phyloP scores from a whole-genome alignment of 768 basidiomycete species.

The Xerocomellus intermedius region DNA sequence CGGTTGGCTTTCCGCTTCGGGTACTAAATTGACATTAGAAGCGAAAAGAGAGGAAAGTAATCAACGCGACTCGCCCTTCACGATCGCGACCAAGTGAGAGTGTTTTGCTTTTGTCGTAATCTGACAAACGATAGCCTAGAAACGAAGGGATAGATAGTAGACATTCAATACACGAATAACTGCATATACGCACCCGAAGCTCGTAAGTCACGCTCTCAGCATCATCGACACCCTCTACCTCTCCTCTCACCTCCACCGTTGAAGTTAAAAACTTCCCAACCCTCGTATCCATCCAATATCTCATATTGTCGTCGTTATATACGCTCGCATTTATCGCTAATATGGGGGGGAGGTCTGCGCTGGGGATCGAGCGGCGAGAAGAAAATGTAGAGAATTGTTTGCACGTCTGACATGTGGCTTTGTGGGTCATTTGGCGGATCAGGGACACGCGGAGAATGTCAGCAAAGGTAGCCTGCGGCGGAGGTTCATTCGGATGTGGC shows the following conservation, averaged over 20 bases:
- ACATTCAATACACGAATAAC: background rate
- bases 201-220: slow-evolving; percentile 59
- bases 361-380: slow-evolving; percentile 62
- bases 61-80: slow-evolving; percentile 56
- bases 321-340: slow-evolving; percentile 85
- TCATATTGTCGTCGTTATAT: slow-evolving; percentile 68
- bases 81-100: slow-evolving; percentile 84
- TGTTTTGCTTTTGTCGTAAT: slow-evolving; percentile 67
- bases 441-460: slow-evolving; percentile 74
- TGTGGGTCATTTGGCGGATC: slow-evolving; percentile 78
- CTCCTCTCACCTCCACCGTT: slow-evolving; percentile 54
- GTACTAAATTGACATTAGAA: slow-evolving; percentile 46
- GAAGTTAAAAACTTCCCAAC: slow-evolving; percentile 54
- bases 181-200: slow-evolving; percentile 57
- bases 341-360: slow-evolving; percentile 73
- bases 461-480: slow-evolving; percentile 51
- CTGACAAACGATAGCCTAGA: slow-evolving; percentile 78
- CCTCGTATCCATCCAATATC: slow-evolving; percentile 67
- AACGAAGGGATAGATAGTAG: background rate
- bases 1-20: slow-evolving; percentile 53
- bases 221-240: slow-evolving; percentile 59
- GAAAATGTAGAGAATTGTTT: slow-evolving; percentile 74
- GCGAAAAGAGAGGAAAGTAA: background rate
- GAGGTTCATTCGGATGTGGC: slow-evolving; percentile 38
- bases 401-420: slow-evolving; percentile 83